Percentiles rank a stretch among this genome's conserved stretches.
These are phyloP conservation scores for Myriosclerotinia curreyana DNA, from an alignment of 2,329 filamentous ascomycete genomes.

Conservation along the genomic window DNA sequence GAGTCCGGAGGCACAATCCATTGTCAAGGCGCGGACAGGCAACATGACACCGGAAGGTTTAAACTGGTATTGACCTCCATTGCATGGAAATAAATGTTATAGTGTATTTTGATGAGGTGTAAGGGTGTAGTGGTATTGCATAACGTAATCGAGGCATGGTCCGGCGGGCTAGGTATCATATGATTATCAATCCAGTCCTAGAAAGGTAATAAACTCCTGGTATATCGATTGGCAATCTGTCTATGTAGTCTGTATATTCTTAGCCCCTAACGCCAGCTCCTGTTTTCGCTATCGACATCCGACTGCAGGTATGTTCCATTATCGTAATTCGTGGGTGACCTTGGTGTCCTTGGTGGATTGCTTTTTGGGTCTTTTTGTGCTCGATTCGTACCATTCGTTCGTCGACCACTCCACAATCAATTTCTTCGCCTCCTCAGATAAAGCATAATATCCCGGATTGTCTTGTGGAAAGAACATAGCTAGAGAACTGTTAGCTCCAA, in stretches of 20 bases:
- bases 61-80: background rate
- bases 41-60: background rate
- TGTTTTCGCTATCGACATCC: background rate
- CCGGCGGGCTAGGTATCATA: background rate
- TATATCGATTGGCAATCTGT: conserved; percentile 9
- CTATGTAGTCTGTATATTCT: conserved; percentile 1
- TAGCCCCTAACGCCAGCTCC: background rate
- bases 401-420: conserved; percentile 63
- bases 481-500: conserved; percentile 35
- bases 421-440: conserved; percentile 63
- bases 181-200: conserved; percentile 10
- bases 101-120: too few species aligned
- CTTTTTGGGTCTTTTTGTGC: conserved; percentile 31
- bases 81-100: background rate
- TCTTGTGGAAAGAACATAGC: conserved; percentile 70
- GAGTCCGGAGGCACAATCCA: background rate
- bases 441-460: conserved; percentile 68
- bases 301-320: background rate
- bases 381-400: conserved; percentile 65
- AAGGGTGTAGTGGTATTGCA: background rate
- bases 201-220: background rate
- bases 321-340: conserved; percentile 16
- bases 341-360: background rate
- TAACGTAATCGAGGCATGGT: background rate
- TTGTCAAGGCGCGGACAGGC: background rate